Conservation (phyloP, 148 eudicot genomes). For the Simmondsia chinensis region DNA sequence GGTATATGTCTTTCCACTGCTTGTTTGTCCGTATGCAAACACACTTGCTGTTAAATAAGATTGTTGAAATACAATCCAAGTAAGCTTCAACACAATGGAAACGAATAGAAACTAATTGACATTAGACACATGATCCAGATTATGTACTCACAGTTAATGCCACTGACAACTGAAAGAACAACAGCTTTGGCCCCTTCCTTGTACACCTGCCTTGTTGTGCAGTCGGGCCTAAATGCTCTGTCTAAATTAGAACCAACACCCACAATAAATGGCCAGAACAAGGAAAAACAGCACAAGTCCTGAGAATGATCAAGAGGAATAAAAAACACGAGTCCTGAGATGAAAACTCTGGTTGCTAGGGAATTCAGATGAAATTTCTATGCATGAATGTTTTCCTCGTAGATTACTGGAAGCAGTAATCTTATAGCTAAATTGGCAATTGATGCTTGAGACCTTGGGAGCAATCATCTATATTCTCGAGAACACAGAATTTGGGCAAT, state of each 20-base stretch:
- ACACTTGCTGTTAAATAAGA: slow-evolving; percentile 59
- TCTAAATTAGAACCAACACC: slow-evolving; percentile 38
- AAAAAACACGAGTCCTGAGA: too few relatives aligned
- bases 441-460: too few relatives aligned
- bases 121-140: neutral
- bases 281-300: slow-evolving; percentile 10
- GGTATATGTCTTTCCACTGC: slow-evolving; percentile 97
- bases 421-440: too few relatives aligned
- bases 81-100: slow-evolving; percentile 8
- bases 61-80: slow-evolving; percentile 2
- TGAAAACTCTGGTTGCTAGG: neutral
- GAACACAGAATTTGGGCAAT: too few relatives aligned
- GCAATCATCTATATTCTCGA: too few relatives aligned
- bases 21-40: slow-evolving; percentile 97
- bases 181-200: slow-evolving; percentile 86
- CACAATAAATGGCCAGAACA: slow-evolving; percentile 9
- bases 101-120: neutral
- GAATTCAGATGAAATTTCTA: neutral
- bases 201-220: slow-evolving; percentile 87
- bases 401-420: neutral
- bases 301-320: neutral
- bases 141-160: slow-evolving; percentile 75
- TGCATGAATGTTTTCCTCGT: too few relatives aligned
- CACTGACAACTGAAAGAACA: slow-evolving; percentile 73
- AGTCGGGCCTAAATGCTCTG: slow-evolving; percentile 60